phyloP scores from a whole-genome alignment of 208 protist genomes.

The Trypanosoma congolense region DNA sequence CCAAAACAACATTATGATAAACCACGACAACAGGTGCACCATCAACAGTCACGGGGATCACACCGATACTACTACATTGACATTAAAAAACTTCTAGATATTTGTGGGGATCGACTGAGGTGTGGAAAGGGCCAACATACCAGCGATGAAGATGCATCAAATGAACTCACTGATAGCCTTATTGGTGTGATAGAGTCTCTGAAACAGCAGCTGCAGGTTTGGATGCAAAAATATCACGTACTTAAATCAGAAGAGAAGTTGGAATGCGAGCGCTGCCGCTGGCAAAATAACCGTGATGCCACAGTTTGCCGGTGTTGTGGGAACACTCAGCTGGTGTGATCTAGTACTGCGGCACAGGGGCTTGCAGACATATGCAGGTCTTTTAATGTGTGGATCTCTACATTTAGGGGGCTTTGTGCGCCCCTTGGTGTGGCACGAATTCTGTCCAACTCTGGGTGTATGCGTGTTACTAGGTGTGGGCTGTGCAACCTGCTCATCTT shows the following conservation, averaged over 20 bases:
- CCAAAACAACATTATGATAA: no score
- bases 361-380: no score
- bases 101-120: conserved; percentile 55
- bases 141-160: neutral
- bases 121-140: conserved; percentile 35
- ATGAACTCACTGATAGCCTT: conserved; percentile 50
- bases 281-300: conserved; percentile 44
- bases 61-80: conserved; percentile 55
- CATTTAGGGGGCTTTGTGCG: no score
- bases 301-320: conserved; percentile 63
- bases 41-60: conserved; percentile 45
- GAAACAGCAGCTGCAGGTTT: conserved; percentile 37
- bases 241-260: conserved; percentile 52
- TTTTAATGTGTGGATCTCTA: no score
- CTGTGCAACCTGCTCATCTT: no score
- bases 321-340: conserved; percentile 27
- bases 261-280: conserved; percentile 70
- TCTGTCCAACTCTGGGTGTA: no score
- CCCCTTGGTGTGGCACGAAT: no score
- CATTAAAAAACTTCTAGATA: conserved; percentile 54
- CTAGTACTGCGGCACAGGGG: neutral
- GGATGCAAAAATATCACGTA: conserved; percentile 54
- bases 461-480: no score
- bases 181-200: conserved; percentile 59
- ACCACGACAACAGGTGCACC: conserved; percentile 33